Base-by-base conservation (phyloP, 306 rosid genomes). In the Corylus avellana region DNA sequence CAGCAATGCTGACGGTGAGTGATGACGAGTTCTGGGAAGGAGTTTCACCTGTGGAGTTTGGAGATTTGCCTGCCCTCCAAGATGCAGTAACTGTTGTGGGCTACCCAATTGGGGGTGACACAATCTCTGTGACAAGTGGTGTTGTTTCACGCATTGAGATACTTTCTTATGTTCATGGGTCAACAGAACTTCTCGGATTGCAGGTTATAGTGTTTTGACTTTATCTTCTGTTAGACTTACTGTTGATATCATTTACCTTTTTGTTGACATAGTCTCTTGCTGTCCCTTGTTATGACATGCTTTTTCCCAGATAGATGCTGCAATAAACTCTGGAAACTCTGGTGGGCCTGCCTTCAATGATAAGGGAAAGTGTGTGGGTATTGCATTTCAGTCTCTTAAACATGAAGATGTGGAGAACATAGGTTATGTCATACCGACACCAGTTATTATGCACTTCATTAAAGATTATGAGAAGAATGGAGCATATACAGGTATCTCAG, bases 271-370 rank as follows among this genome's bases (percentile, higher is more conserved):
- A 22, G 46, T 49, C 61, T 42, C 18, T 67, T 75, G 47, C 63
- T 78, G 75, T 71, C 50, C 75, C 75, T 25, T 77, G 71, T 84
- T 46, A 0, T 46, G 72, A 49, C 55, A 69, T 12, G 39, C 32
- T 84, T 82, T 74, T 75, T 76, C 72, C 51, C 87, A 96, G 97
- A 96, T 93, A 83, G 99, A 96, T 80, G 98, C 96, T 78, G 98
- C 98, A 62, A 91, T 96, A 77, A 93, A 96, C 86, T 96, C 99
- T 44, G 98, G 99, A 56, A 96, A 96, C 88, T 96, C 98, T 12
- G 98, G 98, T 73, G 99, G 99, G 61, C 99, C 99, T 80, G 99
- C 99, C 13, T 96, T 96, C 73, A 96, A 89, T 69, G 94, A 90
- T 80, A 91, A 87, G 77, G 97, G 99, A 75, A 93, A 87, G 25